phyloP scores from a whole-genome alignment of 805 yeast species.

The Saccharomycopsis selenospora region DNA sequence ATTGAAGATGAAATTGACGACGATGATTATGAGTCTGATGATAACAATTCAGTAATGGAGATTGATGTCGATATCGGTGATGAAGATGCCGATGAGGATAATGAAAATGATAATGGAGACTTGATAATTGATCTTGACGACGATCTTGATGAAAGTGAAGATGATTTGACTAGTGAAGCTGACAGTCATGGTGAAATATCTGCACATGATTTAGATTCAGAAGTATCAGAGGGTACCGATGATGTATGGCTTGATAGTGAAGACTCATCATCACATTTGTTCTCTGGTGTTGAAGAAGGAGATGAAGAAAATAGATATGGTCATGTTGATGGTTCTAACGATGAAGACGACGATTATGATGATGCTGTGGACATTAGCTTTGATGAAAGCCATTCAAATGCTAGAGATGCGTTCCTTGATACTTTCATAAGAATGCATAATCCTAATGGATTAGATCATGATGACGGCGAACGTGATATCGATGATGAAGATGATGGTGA shows the following conservation, averaged over 20 bases:
- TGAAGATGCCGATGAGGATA: constrained; percentile 23
- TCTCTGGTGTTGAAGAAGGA: constrained; percentile 29
- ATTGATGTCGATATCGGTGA: constrained; percentile 29
- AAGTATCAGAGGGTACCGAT: constrained; percentile 24
- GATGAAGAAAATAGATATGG: constrained; percentile 30
- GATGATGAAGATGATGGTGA: constrained; percentile 28
- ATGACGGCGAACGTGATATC: too few relatives aligned
- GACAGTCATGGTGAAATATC: constrained; percentile 6
- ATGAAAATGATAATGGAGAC: constrained; percentile 22
- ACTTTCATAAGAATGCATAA: too few relatives aligned
- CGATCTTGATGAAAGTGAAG: constrained; percentile 11
- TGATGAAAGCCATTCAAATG: neutral
- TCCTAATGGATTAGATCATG: too few relatives aligned
- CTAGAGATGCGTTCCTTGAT: too few relatives aligned
- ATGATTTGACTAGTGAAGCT: too few relatives aligned
- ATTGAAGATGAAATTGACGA: constrained; percentile 32
- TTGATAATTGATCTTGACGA: constrained; percentile 9
- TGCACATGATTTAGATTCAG: constrained; percentile 9
- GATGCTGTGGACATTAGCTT: constrained; percentile 24
- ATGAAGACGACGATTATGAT: constrained; percentile 22
- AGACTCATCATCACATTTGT: constrained; percentile 22
- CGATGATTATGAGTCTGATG: constrained; percentile 24
- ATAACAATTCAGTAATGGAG: constrained; percentile 24
- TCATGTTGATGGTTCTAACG: constrained; percentile 18
- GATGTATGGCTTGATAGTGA: constrained; percentile 19